These are phyloP conservation scores for Phalaenopsis equestris DNA, from an alignment of 106 monocot species.

Conservation along the genomic window DNA sequence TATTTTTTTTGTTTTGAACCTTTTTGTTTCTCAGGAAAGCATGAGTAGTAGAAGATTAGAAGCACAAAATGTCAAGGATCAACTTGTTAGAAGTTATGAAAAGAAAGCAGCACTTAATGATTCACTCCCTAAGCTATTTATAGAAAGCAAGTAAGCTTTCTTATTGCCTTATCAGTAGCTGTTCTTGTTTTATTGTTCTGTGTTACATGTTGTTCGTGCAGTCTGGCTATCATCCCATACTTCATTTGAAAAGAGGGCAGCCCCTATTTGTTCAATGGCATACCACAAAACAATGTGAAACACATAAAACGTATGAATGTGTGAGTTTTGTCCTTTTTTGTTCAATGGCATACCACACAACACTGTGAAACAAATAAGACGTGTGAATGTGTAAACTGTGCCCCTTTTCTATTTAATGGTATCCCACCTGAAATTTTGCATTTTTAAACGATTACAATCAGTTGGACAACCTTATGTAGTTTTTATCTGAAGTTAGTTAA, in stretches of 20 bases:
- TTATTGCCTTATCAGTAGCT: not conserved
- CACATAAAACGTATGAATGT: not conserved
- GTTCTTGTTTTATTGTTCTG: not conserved
- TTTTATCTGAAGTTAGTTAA: too few species aligned
- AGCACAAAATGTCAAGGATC: constrained; percentile 21
- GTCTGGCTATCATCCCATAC: not conserved
- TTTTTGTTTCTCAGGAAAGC: constrained; percentile 29
- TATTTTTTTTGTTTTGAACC: not conserved
- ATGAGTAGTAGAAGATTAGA: constrained; percentile 43
- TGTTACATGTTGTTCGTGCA: not conserved
- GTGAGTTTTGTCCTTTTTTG: not conserved
- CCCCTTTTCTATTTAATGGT: too few species aligned
- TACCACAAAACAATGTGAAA: not conserved
- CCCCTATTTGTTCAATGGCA: too few species aligned
- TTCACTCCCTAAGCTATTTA: constrained; percentile 30
- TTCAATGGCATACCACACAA: not conserved
- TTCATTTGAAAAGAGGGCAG: too few species aligned
- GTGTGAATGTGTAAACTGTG: not conserved
- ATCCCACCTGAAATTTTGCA: too few species aligned
- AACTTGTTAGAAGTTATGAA: constrained; percentile 33
- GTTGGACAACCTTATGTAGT: too few species aligned
- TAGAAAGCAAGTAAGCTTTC: constrained; percentile 38
- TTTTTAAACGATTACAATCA: too few species aligned
- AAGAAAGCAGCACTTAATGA: not conserved
- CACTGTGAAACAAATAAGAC: not conserved